A percentile compares a stretch with the other conserved stretches of the same genome.
Evolutionary conservation across 179 eudicot species (phyloP).

Genomic region (Corrigiola litoralis): DNA sequence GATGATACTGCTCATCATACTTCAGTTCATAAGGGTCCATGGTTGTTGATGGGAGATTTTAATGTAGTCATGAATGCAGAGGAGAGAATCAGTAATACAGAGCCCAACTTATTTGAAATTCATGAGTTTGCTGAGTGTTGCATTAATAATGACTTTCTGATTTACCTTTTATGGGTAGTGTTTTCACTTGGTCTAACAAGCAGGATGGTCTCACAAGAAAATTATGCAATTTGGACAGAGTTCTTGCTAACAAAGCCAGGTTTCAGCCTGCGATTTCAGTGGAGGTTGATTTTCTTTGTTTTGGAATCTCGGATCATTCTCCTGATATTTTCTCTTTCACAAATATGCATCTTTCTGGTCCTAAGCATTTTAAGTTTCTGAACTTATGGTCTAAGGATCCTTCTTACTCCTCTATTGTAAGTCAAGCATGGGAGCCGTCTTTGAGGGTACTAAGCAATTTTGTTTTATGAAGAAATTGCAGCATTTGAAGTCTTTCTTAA

Average conservation of each 20-base stretch:
- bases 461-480: not conserved
- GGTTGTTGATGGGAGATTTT: no score
- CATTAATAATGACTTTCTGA: no score
- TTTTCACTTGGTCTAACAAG: not conserved
- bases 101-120: no score
- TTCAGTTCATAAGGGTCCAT: no score
- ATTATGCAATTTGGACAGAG: not conserved
- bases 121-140: no score
- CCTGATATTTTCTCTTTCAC: not conserved
- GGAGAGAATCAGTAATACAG: no score
- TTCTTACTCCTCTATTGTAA: not conserved
- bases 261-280: not conserved
- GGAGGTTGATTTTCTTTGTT: not conserved
- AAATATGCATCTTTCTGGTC: not conserved
- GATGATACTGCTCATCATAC: no score
- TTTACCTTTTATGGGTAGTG: not conserved
- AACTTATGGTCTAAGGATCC: not conserved
- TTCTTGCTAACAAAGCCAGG: not conserved
- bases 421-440: not conserved
- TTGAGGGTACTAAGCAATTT: not conserved
- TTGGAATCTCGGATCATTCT: not conserved
- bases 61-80: no score
- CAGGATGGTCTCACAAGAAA: not conserved
- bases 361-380: not conserved
- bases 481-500: no score